Conservation (phyloP, 2,329 filamentous ascomycete genomes). For the Ceratocystis papillata region DNA sequence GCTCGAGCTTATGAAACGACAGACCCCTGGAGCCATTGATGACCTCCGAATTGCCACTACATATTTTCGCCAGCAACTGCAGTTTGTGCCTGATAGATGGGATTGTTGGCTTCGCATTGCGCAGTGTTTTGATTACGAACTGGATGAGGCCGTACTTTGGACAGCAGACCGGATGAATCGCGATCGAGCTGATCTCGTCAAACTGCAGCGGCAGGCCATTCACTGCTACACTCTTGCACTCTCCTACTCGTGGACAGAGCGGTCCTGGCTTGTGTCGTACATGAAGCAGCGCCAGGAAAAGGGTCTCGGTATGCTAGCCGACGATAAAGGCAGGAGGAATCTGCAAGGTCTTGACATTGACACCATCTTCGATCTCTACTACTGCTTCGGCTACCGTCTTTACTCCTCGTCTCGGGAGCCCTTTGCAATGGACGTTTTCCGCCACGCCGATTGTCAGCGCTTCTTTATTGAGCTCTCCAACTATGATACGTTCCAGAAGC, state of each 20-base stretch:
- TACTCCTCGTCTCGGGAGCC: slow-evolving; percentile 52
- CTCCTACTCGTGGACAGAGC: slow-evolving; percentile 41
- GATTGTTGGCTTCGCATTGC: slow-evolving; percentile 83
- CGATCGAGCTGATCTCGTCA: slow-evolving; percentile 60
- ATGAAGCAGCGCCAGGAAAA: slow-evolving; percentile 10
- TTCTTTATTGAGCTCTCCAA: slow-evolving; percentile 45
- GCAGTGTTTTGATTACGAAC: slow-evolving; percentile 76
- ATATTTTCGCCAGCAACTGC: slow-evolving; percentile 70
- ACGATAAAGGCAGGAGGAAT: slow-evolving; percentile 19
- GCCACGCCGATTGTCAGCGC: slow-evolving; percentile 45
- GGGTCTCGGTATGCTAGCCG: slow-evolving; percentile 27
- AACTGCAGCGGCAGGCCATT: slow-evolving; percentile 67
- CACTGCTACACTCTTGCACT: slow-evolving; percentile 61
- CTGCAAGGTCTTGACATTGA: slow-evolving; percentile 20
- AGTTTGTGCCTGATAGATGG: slow-evolving; percentile 73
- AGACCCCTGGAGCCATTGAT: slow-evolving; percentile 68
- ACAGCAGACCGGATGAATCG: slow-evolving; percentile 86
- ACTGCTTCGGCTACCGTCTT: slow-evolving; percentile 51
- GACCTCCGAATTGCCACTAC: slow-evolving; percentile 72
- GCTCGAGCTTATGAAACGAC: slow-evolving; percentile 59
- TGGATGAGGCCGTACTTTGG: slow-evolving; percentile 82
- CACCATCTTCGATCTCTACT: slow-evolving; percentile 44
- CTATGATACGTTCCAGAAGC: slow-evolving; percentile 42
- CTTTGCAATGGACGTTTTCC: slow-evolving; percentile 52
- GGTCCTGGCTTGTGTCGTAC: slow-evolving; percentile 19